Base-by-base conservation (phyloP, 2,329 filamentous ascomycete species). In the Exophiala sp. region DNA sequence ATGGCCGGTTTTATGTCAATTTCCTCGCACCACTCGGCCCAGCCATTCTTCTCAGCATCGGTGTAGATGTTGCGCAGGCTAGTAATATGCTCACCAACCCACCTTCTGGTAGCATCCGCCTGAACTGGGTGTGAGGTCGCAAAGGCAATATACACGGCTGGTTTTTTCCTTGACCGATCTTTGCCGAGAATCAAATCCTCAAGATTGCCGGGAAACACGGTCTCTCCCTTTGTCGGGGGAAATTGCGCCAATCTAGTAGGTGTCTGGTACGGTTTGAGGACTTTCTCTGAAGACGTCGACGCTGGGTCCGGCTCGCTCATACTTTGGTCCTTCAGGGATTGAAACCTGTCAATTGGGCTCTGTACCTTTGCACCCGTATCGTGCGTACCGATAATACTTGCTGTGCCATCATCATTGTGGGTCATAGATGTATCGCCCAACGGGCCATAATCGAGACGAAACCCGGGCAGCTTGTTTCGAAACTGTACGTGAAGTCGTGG, bases 121-220 rank as follows among this genome's bases (percentile, higher is more conserved):
- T 58, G 53, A n/a, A 23, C 18, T 21, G 48, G 53, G 29, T 48
- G 37, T 21, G 50, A 41, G 18, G 38, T 16, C 5, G 41, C 49
- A 47, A 58, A 58, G 18, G 53, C 37, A 24, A 58, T 54, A 30
- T 49, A 55, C 13, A 58, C 6, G 23, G 44, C 35, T 35, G 42
- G 38, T 24, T 39, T 47, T 24, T 23, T 42, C 21, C 27, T 42
- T 14, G 35, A 39, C 29, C 18, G 34, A 13, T 47, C 45, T 19
- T 21, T 29, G 2, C 13, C 21, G 18, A 23, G 18, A 24, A 42
- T 11, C 8, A 55, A 21, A 11, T 42, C 19, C 7, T 49, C 42
- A 18, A 52, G 34, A 38, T 39, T 7, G 13, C 4, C 24, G 2
- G 38, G 24, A 14, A 37, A 37, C 3, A 19, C 5, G 18, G 13